phyloP scores from a whole-genome alignment of 148 eudicot genomes.

The Fagopyrum homotropicum region DNA sequence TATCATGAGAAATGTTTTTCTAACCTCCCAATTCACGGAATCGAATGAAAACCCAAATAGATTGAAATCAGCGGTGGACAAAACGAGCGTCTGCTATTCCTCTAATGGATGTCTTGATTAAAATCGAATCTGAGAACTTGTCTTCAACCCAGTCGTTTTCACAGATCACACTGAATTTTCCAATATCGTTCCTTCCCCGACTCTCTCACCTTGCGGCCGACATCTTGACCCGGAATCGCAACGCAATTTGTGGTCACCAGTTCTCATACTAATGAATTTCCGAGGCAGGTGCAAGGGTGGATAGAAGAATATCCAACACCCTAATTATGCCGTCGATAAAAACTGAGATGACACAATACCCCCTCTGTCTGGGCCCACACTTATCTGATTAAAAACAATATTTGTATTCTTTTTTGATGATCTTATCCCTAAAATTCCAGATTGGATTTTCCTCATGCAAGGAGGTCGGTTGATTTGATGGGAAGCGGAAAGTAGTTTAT shows the following conservation, averaged over 20 bases:
- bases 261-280: background rate
- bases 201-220: conserved; percentile 8
- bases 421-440: background rate
- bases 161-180: conserved; percentile 8
- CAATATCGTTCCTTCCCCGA: background rate
- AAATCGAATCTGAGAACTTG: background rate
- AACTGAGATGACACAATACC: background rate
- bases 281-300: background rate
- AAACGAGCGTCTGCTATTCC: background rate
- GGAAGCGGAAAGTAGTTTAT: background rate
- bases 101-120: background rate
- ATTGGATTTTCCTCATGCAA: background rate
- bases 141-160: background rate
- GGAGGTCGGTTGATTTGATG: conserved; percentile 10
- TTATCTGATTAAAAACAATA: conserved; percentile 2
- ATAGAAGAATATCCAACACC: background rate
- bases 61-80: conserved; percentile 1
- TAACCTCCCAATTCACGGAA: background rate
- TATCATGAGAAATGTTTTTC: background rate
- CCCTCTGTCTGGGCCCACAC: background rate
- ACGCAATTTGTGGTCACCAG: conserved; percentile 1
- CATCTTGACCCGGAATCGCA: background rate
- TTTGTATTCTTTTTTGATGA: background rate
- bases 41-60: background rate
- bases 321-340: background rate